phyloP scores from a whole-genome alignment of 306 rosid genomes.

The Citrullus mucosospermus region DNA sequence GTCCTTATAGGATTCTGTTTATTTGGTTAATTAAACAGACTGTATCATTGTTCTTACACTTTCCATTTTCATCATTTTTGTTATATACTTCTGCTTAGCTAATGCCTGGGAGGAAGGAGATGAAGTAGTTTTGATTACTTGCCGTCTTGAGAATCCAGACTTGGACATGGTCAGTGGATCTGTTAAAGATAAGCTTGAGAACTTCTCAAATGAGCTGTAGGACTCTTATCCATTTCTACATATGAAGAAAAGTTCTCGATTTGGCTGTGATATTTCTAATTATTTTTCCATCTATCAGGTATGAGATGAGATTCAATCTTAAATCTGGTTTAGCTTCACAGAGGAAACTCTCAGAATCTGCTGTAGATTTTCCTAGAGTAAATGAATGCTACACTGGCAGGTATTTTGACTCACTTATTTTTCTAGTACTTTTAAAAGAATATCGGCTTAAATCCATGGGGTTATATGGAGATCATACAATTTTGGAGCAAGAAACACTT shows the following conservation, averaged over 20 bases:
- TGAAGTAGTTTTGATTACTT: constrained; percentile 82
- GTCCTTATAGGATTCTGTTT: not conserved
- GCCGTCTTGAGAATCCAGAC: constrained; percentile 62
- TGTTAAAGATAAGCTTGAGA: constrained; percentile 65
- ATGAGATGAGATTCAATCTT: constrained; percentile 84
- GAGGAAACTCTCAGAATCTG: constrained; percentile 53
- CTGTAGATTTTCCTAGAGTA: constrained; percentile 88
- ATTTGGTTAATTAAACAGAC: not conserved
- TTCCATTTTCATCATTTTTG: constrained; percentile 13
- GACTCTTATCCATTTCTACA: constrained; percentile 1
- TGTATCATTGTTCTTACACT: not conserved
- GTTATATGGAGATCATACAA: not conserved
- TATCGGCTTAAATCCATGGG: not conserved
- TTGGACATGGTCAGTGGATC: constrained; percentile 54
- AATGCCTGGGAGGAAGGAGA: constrained; percentile 99
- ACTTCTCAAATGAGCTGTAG: constrained; percentile 67
- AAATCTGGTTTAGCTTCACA: constrained; percentile 69
- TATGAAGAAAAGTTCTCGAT: constrained; percentile 2
- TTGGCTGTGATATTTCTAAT: constrained; percentile 7
- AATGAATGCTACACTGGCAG: constrained; percentile 91
- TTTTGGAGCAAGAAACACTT: not conserved
- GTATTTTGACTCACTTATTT: constrained; percentile 18
- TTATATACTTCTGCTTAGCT: constrained; percentile 26
- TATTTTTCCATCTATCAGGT: constrained; percentile 34
- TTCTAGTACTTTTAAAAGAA: not conserved